Evolutionary conservation across 2,329 filamentous ascomycete species (phyloP), one percentile per base, ranked within the genome.

Genomic region (Fusarium sp.): DNA sequence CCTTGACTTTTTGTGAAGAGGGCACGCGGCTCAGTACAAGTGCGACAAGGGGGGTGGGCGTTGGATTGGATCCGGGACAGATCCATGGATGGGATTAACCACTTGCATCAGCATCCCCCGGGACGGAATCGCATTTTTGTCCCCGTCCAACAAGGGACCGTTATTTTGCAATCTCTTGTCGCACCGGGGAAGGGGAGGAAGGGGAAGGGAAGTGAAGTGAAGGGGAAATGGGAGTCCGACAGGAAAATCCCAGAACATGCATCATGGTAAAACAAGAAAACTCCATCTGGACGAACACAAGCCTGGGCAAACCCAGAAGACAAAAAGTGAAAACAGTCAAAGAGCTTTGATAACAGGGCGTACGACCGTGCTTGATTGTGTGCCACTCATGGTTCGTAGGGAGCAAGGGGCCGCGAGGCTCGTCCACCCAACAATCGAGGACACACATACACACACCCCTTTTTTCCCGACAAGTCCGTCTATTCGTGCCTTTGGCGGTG

Each of bases 301-400:
- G 53, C 64, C 67, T 49, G 50, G 67, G 64, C 64, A 67, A 49
- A 54, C 67, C 64, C 58, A 23, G 38, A 4, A 42, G 4, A 20
- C 38, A 42, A 18, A 42, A 18, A 23, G 38, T 42, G 38, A 42
- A 46, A 25, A 23, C n/a, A 27, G 20, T 29, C 27, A 46, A 61
- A 64, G 64, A 58, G 59, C 49, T 46, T 69, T 33, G 66, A 67
- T 58, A 64, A 56, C 53, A 67, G 63, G 63, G 42, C 23, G 20
- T 8, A 25, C 56, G 69, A 46, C 46, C 63, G 67, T 67, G 63
- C 67, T 69, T 61, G 59, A 64, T 70, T 67, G 56, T 70, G 67
- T 70, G 67, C 67, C 64, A 70, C 67, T 70, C 67, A 68, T 68
- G 67, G 63, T 50, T 58, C 69, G 59, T 54, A 61, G 59, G 59